A percentile compares a stretch with the other conserved stretches of the same genome.
Evolutionary conservation across 1,284 basidiomycete species (phyloP).

Genomic region (Cutaneotrichosporon daszewskae): DNA sequence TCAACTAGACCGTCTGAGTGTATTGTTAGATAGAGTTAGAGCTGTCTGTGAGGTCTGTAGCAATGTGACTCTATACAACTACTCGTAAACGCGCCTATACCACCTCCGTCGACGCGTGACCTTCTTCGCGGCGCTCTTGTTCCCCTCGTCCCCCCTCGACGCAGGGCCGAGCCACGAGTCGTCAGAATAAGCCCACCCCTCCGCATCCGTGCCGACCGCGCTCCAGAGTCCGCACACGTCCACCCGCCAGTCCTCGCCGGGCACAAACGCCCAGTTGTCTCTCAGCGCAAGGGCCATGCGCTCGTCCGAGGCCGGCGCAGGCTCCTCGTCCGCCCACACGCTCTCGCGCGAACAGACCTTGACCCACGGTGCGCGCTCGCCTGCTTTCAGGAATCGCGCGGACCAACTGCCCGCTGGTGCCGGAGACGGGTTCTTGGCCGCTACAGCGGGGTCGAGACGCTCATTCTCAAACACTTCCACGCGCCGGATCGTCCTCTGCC

Average conservation of each 20-base stretch:
- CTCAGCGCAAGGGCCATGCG: slow-evolving; percentile 33
- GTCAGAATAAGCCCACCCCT: slow-evolving; percentile 46
- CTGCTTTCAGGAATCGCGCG: slow-evolving; percentile 27
- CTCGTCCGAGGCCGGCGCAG: slow-evolving; percentile 15
- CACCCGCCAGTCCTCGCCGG: slow-evolving; percentile 45
- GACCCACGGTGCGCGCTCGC: slow-evolving; percentile 42
- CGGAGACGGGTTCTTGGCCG: slow-evolving; percentile 12
- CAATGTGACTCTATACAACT: no score
- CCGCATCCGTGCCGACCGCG: slow-evolving; percentile 34
- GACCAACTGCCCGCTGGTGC: slow-evolving; percentile 28
- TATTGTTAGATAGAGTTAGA: no score
- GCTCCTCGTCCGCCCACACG: slow-evolving; percentile 26
- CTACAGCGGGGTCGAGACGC: slow-evolving; percentile 37
- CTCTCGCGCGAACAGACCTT: slow-evolving; percentile 15
- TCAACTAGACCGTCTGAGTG: no score
- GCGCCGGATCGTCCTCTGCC: slow-evolving; percentile 23
- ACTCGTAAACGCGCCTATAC: slow-evolving; percentile 14
- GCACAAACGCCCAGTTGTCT: slow-evolving; percentile 41
- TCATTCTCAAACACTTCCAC: slow-evolving; percentile 48
- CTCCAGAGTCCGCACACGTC: slow-evolving; percentile 43
- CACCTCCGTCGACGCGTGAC: slow-evolving; percentile 16
- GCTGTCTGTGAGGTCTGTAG: no score
- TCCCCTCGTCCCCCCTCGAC: neutral
- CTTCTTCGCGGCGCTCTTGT: neutral
- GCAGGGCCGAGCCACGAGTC: slow-evolving; percentile 38